Conservation (phyloP, 2,329 filamentous ascomycete genomes). For the Mariannaea elegans region DNA sequence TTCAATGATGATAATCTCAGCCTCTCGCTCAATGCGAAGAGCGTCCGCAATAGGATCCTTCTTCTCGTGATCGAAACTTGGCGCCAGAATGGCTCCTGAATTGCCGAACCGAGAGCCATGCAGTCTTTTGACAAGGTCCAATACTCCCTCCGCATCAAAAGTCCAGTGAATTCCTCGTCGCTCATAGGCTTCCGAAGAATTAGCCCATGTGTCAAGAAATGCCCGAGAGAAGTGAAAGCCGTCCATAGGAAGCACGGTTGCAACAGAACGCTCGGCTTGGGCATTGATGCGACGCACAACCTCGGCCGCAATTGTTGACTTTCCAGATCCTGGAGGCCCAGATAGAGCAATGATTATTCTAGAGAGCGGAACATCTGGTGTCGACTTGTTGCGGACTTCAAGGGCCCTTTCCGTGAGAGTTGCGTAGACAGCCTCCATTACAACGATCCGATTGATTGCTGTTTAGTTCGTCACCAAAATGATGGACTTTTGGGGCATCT, state of each 20-base stretch:
- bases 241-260: constrained; percentile 8
- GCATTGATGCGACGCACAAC: constrained; percentile 11
- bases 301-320: constrained; percentile 13
- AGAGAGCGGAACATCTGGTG: background rate
- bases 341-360: constrained; percentile 7
- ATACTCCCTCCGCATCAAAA: constrained; percentile 4
- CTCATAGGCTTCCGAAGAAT: background rate
- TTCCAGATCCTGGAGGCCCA: constrained; percentile 16
- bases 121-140: constrained; percentile 1
- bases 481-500: background rate
- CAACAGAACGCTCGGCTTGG: background rate
- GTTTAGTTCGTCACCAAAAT: no score
- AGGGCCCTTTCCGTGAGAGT: constrained; percentile 3
- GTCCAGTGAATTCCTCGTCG: constrained; percentile 14
- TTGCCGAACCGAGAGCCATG: background rate
- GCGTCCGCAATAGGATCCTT: constrained; percentile 9
- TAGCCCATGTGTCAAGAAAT: constrained; percentile 3
- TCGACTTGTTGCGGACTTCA: background rate
- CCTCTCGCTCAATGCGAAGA: constrained; percentile 2
- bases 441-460: background rate
- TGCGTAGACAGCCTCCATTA: constrained; percentile 5
- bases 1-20: constrained; percentile 11
- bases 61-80: constrained; percentile 14
- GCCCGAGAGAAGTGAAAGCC: constrained; percentile 9
- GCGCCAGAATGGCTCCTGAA: background rate